These are phyloP conservation scores for Ascochyta clinopodiicola DNA, from an alignment of 2,329 filamentous ascomycete species.

Conservation along the genomic window DNA sequence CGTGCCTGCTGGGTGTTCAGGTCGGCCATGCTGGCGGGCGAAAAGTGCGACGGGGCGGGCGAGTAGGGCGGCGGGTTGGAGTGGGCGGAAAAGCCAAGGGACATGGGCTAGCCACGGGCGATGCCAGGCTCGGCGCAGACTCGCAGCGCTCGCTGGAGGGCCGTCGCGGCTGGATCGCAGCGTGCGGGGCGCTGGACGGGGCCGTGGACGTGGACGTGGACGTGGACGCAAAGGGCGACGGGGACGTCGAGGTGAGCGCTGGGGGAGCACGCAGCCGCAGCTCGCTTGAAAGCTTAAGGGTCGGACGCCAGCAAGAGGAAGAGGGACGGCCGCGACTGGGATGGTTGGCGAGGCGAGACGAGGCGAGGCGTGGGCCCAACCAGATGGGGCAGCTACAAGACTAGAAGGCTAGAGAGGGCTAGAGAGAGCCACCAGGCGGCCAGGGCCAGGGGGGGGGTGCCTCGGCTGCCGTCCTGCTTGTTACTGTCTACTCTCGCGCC, in stretches of 20 bases:
- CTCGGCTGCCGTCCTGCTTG: slow-evolving; percentile 20
- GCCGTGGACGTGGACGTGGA: too few relatives aligned
- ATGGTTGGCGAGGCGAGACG: slow-evolving; percentile 25
- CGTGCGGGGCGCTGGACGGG: too few relatives aligned
- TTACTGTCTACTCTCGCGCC: background rate
- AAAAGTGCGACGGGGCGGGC: slow-evolving; percentile 43
- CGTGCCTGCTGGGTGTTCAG: slow-evolving; percentile 39
- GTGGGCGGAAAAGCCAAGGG: slow-evolving; percentile 38
- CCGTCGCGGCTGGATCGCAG: background rate
- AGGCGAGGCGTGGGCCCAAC: slow-evolving; percentile 13
- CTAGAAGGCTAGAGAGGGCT: background rate
- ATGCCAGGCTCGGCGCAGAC: slow-evolving; percentile 29
- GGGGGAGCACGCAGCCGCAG: slow-evolving; percentile 25
- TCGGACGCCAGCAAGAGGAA: slow-evolving; percentile 15
- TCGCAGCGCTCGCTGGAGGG: slow-evolving; percentile 21
- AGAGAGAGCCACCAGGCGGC: background rate
- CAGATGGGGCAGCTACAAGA: slow-evolving; percentile 23
- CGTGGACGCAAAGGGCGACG: background rate
- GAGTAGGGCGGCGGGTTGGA: slow-evolving; percentile 37
- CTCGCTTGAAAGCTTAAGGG: slow-evolving; percentile 31
- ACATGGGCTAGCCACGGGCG: slow-evolving; percentile 42
- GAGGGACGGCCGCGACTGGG: slow-evolving; percentile 28
- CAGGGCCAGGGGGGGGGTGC: slow-evolving; percentile 23
- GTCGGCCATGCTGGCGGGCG: slow-evolving; percentile 44
- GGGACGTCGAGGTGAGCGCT: background rate